Conservation (phyloP, 139 green algal species). For the Volvox reticuliferus region DNA sequence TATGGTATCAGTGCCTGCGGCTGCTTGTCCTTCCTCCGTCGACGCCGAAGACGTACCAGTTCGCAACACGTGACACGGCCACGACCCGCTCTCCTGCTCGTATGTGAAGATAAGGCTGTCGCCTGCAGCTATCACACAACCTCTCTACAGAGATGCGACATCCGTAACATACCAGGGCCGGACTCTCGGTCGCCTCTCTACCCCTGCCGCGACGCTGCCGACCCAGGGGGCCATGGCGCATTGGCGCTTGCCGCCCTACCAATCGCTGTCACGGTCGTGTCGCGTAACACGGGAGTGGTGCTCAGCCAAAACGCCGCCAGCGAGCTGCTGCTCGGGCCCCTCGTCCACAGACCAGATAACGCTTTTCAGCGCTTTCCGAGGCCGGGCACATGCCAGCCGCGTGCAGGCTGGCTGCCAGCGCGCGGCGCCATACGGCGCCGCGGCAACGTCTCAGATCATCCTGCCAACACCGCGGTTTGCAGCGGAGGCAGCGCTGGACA, state of each 20-base stretch:
- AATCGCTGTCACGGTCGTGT: neutral
- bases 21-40: neutral
- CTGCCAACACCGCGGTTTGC: neutral
- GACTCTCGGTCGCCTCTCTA: neutral
- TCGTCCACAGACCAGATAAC: neutral
- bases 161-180: neutral
- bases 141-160: neutral
- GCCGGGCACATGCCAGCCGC: neutral
- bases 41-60: neutral
- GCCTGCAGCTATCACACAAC: neutral
- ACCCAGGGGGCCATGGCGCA: neutral
- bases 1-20: neutral
- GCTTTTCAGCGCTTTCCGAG: neutral
- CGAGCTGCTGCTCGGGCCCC: neutral
- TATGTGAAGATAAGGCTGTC: neutral
- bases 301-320: constrained; percentile 17
- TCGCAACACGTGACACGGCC: neutral
- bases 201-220: neutral
- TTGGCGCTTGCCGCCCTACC: constrained; percentile 12
- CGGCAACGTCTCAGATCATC: neutral
- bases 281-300: neutral
- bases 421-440: neutral
- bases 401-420: neutral
- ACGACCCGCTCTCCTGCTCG: neutral
- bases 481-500: neutral